Base-by-base conservation (phyloP, 2,329 filamentous ascomycete genomes). In the Fusarium veterinarium region DNA sequence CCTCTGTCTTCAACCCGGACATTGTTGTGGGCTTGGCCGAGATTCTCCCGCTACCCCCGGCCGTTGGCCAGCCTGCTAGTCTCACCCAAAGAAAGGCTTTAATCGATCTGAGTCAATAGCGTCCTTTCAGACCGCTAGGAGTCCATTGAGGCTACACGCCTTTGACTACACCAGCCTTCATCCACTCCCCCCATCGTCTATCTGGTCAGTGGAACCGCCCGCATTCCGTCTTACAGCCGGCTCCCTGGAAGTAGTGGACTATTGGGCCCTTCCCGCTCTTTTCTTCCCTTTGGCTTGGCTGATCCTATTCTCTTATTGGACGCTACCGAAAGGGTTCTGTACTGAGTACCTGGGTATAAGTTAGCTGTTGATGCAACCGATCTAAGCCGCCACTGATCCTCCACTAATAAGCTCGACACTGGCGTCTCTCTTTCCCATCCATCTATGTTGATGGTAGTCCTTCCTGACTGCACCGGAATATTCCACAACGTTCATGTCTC, bases 331-430 rank as follows among this genome's bases (percentile, higher is more conserved):
- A 68, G 59, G 48, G 53, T 49, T 62, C 45, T 51, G 55, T 56
- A 64, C 59, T 61, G 67, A 61, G 65, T 57, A 49, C 70, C 66
- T 69, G 62, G 71, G 67, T 67, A 69, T 75, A 76, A 76, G 75
- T 68, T 75, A 67, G 61, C 63, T 68, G 67, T 76, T 64, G 75
- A 77, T 67, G 73, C 67, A 74, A 72, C 64, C 69, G 60, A 77
- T 67, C 64, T 53, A 55, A 67, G 60, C 73, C 66, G 71, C 65
- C 67, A 70, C 69, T 64, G 48, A 67, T 52, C 59, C 52, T 73
- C 46, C n/a, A 56, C 42, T 64, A 48, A 60, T 60, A 56, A 75
- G 66, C 60, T 72, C 53, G 58, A 68, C 60, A 61, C 42, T 59
- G 60, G 62, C 53, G 42, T 58, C 67, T 56, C 66, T 66, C 69